Conservation (phyloP, 768 basidiomycete species). For the Suillus placidus region DNA sequence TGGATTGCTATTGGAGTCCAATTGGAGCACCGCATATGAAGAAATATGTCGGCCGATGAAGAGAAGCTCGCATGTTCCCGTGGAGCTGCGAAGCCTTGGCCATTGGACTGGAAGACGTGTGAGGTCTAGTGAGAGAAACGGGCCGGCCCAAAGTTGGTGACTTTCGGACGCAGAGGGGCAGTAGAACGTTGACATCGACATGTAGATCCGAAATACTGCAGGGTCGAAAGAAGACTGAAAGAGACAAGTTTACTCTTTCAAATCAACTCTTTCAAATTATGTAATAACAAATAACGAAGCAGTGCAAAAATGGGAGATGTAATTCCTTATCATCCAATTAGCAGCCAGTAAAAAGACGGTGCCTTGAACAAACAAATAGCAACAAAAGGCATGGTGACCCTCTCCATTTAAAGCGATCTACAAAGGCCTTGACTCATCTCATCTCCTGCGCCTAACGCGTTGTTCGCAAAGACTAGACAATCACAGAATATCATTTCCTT, state of each 20-base stretch:
- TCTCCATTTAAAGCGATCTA: conserved; percentile 26
- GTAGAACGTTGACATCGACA: not conserved
- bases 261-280: not conserved
- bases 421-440: conserved; percentile 15
- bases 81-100: not conserved
- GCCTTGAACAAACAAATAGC: conserved; percentile 25
- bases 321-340: conserved; percentile 37
- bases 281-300: not conserved
- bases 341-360: conserved; percentile 4
- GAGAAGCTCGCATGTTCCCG: not conserved
- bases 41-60: not conserved
- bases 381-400: conserved; percentile 22
- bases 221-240: not conserved
- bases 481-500: conserved; percentile 4
- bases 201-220: not conserved
- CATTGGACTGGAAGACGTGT: not conserved
- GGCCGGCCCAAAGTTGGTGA: not conserved
- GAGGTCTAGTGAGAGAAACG: not conserved
- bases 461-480: conserved; percentile 15
- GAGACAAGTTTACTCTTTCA: too few species aligned
- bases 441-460: conserved; percentile 7
- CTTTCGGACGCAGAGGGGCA: not conserved
- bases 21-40: not conserved
- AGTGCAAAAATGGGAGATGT: not conserved
- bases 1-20: not conserved